These are phyloP conservation scores for Fomes fomentarius DNA, from an alignment of 1,284 basidiomycete genomes.

Conservation along the genomic window DNA sequence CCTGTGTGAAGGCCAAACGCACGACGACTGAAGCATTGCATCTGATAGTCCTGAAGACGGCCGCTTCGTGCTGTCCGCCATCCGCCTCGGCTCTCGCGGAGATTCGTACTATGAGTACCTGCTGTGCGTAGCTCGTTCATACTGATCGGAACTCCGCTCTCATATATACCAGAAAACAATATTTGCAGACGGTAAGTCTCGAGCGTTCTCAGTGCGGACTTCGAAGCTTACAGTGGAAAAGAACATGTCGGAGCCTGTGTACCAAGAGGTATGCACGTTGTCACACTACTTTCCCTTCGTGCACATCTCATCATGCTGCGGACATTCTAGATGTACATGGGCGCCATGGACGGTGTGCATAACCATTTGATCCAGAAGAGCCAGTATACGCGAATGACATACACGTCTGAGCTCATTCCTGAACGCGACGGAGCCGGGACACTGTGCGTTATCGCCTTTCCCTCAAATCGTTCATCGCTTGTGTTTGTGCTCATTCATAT, in stretches of 20 bases:
- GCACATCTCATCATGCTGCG: no score
- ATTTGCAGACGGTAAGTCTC: constrained; percentile 71
- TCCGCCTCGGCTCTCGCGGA: constrained; percentile 90
- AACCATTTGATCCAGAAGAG: constrained; percentile 73
- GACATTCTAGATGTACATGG: constrained; percentile 80
- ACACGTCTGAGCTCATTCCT: constrained; percentile 83
- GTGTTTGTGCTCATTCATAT: constrained; percentile 1
- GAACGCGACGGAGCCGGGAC: constrained; percentile 47
- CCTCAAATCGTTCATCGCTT: constrained; percentile 5
- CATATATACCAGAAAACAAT: constrained; percentile 64
- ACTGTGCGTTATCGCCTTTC: constrained; percentile 44
- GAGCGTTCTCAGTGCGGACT: constrained; percentile 3
- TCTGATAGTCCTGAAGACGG: constrained; percentile 62
- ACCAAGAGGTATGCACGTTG: constrained; percentile 60
- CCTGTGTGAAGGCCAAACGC: background rate
- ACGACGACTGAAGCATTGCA: background rate
- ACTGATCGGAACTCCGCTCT: constrained; percentile 4
- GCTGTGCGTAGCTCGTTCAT: no score
- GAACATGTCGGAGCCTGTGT: constrained; percentile 80
- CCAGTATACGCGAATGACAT: constrained; percentile 61
- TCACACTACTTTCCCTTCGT: background rate
- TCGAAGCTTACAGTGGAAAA: constrained; percentile 53
- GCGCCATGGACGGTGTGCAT: constrained; percentile 84
- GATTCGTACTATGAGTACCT: constrained; percentile 97
- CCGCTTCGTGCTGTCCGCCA: constrained; percentile 73